Evolutionary conservation across 768 basidiomycete genomes (phyloP).

Genomic region (Trametes punicea): DNA sequence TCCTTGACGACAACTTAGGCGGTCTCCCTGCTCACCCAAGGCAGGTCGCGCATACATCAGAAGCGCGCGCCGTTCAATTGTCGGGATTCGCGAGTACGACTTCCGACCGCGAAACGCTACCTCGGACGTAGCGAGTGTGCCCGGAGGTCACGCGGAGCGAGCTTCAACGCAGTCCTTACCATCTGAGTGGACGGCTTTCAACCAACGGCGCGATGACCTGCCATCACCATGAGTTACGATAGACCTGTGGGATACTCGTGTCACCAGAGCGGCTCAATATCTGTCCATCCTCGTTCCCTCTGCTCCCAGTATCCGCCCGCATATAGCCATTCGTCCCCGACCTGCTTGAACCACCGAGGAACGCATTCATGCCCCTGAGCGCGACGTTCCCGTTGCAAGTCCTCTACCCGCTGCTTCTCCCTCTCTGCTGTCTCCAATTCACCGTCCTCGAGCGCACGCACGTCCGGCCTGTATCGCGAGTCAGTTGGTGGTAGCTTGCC

Average conservation of each 20-base stretch:
- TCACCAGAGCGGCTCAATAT: conserved; percentile 64
- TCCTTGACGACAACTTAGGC: not conserved
- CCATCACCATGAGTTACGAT: conserved; percentile 15
- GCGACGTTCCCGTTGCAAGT: conserved; percentile 71
- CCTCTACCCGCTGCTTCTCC: conserved; percentile 72
- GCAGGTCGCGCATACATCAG: conserved; percentile 1
- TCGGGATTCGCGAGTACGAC: conserved; percentile 5
- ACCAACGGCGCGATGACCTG: conserved; percentile 4
- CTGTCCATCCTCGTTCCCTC: conserved; percentile 62
- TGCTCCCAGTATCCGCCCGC: conserved; percentile 83
- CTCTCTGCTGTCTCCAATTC: conserved; percentile 65
- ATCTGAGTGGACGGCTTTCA: not conserved
- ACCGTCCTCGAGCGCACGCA: conserved; percentile 79
- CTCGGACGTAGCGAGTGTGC: not conserved
- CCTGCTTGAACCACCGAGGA: conserved; percentile 76
- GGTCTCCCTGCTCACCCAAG: not conserved
- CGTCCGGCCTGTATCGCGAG: conserved; percentile 78
- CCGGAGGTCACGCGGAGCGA: conserved; percentile 6
- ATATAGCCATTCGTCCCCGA: conserved; percentile 72
- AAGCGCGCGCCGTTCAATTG: conserved; percentile 13
- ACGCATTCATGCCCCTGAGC: conserved; percentile 51
- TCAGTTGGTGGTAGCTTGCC: conserved; percentile 74
- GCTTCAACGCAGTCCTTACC: not conserved
- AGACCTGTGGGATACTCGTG: conserved; percentile 10
- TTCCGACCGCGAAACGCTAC: not conserved